Conservation (phyloP, 352 stramenopile species). For the Phytophthora pinifolia region DNA sequence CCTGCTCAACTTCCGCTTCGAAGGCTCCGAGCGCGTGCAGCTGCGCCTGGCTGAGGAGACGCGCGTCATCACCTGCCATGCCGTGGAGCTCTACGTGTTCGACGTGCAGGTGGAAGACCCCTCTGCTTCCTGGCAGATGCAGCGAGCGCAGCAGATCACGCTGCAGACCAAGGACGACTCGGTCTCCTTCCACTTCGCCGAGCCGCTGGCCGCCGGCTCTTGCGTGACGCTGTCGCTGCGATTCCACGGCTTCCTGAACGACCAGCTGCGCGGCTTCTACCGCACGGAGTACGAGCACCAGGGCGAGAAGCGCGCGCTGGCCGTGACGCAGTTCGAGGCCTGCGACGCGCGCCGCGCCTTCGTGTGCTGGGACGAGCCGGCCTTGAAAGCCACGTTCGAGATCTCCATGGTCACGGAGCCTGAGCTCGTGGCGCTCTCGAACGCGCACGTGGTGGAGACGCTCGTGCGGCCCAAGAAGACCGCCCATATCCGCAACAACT, state of each 20-base stretch:
- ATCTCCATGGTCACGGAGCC: conserved; percentile 92
- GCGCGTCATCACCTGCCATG: conserved; percentile 90
- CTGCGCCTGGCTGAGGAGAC: conserved; percentile 61
- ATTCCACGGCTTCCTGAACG: conserved; percentile 83
- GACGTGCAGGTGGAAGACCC: conserved; percentile 61
- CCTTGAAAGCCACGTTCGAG: conserved; percentile 94
- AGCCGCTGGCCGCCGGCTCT: conserved; percentile 35
- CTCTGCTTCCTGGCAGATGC: conserved; percentile 17
- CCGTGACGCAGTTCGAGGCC: conserved; percentile 84
- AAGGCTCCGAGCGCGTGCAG: conserved; percentile 58
- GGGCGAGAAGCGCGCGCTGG: conserved; percentile 92
- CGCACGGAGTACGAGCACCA: conserved; percentile 92
- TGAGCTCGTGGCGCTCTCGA: conserved; percentile 92
- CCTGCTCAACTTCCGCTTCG: conserved; percentile 78
- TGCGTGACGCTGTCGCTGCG: conserved; percentile 42
- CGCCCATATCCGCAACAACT: conserved; percentile 48
- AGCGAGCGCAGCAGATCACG: conserved; percentile 48
- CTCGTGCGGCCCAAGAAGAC: conserved; percentile 59
- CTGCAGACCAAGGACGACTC: conserved; percentile 53
- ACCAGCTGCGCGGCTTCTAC: conserved; percentile 97
- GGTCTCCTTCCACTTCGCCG: conserved; percentile 58
- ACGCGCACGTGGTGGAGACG: conserved; percentile 94
- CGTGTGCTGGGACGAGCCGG: conserved; percentile 98
- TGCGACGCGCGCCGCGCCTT: conserved; percentile 93
- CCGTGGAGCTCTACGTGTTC: conserved; percentile 92